phyloP scores from a whole-genome alignment of 768 basidiomycete genomes.

The Leccinum longicurvipes region DNA sequence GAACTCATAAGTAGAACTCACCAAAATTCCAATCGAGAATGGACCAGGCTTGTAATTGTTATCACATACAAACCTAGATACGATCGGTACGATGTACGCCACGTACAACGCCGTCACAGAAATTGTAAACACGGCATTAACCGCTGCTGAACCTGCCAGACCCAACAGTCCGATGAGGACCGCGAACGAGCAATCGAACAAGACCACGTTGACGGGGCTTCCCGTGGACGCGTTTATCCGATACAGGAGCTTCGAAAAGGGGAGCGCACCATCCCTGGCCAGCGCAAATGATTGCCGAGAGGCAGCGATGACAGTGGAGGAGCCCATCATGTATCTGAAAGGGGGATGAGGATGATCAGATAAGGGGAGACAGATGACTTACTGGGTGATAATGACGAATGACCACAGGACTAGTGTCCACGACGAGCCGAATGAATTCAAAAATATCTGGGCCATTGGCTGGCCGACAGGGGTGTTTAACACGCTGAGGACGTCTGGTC shows the following conservation, averaged over 20 bases:
- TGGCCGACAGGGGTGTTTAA: conserved; percentile 32
- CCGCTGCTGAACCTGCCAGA: conserved; percentile 50
- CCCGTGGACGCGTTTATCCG: conserved; percentile 50
- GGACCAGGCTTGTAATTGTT: conserved; percentile 45
- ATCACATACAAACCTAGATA: conserved; percentile 42
- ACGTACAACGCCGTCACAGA: conserved; percentile 43
- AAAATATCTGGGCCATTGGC: conserved; percentile 39
- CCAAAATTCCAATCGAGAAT: conserved; percentile 42
- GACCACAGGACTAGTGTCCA: conserved; percentile 50
- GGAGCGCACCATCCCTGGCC: conserved; percentile 56
- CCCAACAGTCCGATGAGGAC: conserved; percentile 47
- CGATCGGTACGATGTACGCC: conserved; percentile 44
- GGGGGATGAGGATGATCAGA: background rate
- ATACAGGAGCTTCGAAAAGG: conserved; percentile 50
- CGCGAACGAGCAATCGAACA: conserved; percentile 42
- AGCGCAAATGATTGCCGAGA: conserved; percentile 56
- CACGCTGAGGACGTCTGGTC: conserved; percentile 40
- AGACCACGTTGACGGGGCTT: conserved; percentile 58
- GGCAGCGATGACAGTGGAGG: conserved; percentile 39
- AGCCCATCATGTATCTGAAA: conserved; percentile 44
- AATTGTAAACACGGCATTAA: conserved; percentile 54
- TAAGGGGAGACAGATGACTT: conserved; percentile 2
- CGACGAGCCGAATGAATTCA: conserved; percentile 38
- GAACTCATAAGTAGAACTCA: conserved; percentile 7
- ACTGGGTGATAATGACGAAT: conserved; percentile 48